Base-by-base conservation (phyloP, 495 filamentous ascomycete genomes). In the Thozetella sp. region DNA sequence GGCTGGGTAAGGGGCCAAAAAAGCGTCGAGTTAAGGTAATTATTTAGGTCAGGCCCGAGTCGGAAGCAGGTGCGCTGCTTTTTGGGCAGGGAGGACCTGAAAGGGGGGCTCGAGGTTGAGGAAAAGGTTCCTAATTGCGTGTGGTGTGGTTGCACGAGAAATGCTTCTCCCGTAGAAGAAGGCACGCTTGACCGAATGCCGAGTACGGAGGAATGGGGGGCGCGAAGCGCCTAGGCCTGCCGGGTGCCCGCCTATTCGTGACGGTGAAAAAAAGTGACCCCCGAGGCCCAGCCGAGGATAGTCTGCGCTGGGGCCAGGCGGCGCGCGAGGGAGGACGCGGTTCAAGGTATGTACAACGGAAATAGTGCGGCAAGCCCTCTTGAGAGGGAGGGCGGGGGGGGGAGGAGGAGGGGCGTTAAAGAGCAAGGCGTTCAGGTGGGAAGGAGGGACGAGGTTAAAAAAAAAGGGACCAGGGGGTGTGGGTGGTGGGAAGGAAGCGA, bases 131-230 rank as follows among this genome's bases (percentile, higher is more conserved):
- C 43, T n/a, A 48, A 48, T 48, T 48, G 9, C 43, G 43, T 19
- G 43, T 48, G 12, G 43, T 48, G 43, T 48, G 43, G 43, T 48
- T n/a, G 43, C 43, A 48, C 43, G 43, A 48, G 43, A 48, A 13
- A 48, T 48, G 43, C n/a, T 48, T 20, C 43, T 48, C 43, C 43
- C 10, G 43, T 4, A 3, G 20, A n/a, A 48, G 43, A 48, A 48
- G 20, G n/a, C n/a, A 48, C 43, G 43, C 27, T 53, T 59, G 50
- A 59, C 26, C 34, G 50, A 54, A 25, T 50, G 57, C 57, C 57
- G 57, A 59, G 57, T 45, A 51, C 57, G 57, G 57, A 59, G 57
- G 48, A 46, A 54, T 24, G 23, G 19, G 37, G 48, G 27, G 55
- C 55, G 50, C 20, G 50, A 53, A 25, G 53, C 37, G 34, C 50